Evolutionary conservation across 2,329 filamentous ascomycete genomes (phyloP).

Genomic region (Aphanoascus verrucosus): DNA sequence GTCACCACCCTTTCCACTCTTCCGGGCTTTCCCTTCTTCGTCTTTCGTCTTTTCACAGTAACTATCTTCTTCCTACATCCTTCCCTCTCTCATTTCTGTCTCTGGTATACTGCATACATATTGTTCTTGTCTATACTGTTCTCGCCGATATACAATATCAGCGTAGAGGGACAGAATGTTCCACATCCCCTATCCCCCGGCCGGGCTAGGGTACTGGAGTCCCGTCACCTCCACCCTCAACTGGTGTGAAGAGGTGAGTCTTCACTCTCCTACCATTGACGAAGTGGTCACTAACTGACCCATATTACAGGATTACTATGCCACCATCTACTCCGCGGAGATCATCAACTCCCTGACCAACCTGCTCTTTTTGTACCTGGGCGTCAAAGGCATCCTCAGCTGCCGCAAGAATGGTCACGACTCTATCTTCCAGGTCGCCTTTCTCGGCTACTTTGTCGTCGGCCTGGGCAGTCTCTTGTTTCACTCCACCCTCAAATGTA

Average conservation of each 20-base stretch:
- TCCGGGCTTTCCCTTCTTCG: no score
- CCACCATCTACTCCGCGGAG: constrained; percentile 64
- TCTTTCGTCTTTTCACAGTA: no score
- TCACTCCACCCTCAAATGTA: constrained; percentile 54
- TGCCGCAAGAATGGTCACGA: constrained; percentile 65
- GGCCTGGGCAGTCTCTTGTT: constrained; percentile 54
- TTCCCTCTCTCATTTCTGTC: no score
- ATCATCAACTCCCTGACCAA: constrained; percentile 77
- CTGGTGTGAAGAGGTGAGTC: constrained; percentile 64
- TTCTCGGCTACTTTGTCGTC: constrained; percentile 51
- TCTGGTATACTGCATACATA: no score
- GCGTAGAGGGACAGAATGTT: constrained; percentile 4
- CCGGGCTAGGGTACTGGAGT: constrained; percentile 52
- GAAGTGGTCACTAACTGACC: not conserved
- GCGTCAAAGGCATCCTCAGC: constrained; percentile 61
- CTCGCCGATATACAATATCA: no score
- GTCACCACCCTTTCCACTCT: no score
- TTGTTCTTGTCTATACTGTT: not conserved
- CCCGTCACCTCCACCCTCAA: constrained; percentile 63
- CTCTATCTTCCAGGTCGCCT: constrained; percentile 60
- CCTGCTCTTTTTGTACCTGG: constrained; percentile 67
- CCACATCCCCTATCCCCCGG: constrained; percentile 34
- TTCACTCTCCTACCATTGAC: not conserved
- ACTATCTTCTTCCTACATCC: no score
- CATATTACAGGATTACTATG: constrained; percentile 57